Evolutionary conservation across 208 protist genomes (phyloP).

Genomic region (Phytomonas sp.): DNA sequence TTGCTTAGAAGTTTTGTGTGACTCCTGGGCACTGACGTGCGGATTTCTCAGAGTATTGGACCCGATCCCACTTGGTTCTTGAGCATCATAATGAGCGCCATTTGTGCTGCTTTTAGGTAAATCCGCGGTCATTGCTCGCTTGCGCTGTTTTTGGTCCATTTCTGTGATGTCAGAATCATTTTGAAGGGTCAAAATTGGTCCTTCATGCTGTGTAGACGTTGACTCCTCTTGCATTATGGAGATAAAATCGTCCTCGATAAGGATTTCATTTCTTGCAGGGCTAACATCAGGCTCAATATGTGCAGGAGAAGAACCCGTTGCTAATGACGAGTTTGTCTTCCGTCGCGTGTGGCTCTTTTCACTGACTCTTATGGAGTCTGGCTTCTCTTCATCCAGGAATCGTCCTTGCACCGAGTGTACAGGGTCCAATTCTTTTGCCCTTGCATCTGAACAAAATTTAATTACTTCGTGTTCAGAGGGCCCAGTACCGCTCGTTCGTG

Average conservation of each 20-base stretch:
- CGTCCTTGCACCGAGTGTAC: neutral
- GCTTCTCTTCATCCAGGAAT: neutral
- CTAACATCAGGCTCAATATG: neutral
- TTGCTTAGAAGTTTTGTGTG: neutral
- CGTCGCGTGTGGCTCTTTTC: neutral
- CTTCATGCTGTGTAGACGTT: neutral
- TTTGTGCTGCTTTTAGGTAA: neutral
- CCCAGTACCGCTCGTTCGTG: neutral
- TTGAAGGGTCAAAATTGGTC: neutral
- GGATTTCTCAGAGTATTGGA: neutral
- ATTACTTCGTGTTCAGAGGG: neutral
- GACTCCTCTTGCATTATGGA: neutral
- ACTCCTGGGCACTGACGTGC: neutral
- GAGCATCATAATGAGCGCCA: neutral
- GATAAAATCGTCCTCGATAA: neutral
- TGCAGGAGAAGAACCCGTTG: neutral
- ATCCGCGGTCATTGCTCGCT: neutral
- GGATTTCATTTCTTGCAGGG: neutral
- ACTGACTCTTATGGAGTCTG: neutral
- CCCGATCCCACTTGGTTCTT: neutral
- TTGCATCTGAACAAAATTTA: neutral
- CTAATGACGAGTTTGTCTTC: neutral
- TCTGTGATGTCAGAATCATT: neutral
- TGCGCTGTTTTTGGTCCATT: neutral
- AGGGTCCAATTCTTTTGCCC: neutral